These are phyloP conservation scores for Aureobasidium mangrovei DNA, from an alignment of 2,329 filamentous ascomycete species.

Conservation along the genomic window DNA sequence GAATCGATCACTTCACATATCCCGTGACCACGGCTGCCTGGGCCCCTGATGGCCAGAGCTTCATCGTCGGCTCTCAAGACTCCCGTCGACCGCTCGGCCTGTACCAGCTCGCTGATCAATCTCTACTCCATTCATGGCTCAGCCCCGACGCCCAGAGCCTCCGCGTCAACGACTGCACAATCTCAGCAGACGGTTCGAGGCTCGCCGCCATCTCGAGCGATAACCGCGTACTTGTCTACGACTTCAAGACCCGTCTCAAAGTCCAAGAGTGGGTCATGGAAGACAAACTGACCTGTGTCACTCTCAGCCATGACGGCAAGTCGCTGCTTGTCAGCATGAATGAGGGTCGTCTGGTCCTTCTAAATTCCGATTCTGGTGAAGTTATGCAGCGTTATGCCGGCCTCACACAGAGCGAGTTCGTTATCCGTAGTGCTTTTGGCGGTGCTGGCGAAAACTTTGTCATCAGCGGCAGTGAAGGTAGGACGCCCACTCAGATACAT, in stretches of 20 bases:
- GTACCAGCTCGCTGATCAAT: slow-evolving; percentile 19
- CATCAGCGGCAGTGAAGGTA: slow-evolving; percentile 83
- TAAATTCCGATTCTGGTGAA: slow-evolving; percentile 65
- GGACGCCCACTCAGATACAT: not conserved
- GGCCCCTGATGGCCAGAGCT: slow-evolving; percentile 66
- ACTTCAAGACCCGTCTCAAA: slow-evolving; percentile 64
- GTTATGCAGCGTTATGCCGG: slow-evolving; percentile 65
- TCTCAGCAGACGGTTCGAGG: slow-evolving; percentile 70
- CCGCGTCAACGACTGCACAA: slow-evolving; percentile 74
- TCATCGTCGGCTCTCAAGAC: slow-evolving; percentile 73
- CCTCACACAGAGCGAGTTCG: slow-evolving; percentile 62
- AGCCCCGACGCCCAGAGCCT: slow-evolving; percentile 10
- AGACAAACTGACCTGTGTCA: slow-evolving; percentile 66
- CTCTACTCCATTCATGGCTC: slow-evolving; percentile 11
- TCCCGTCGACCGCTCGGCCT: slow-evolving; percentile 57
- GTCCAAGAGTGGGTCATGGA: slow-evolving; percentile 65
- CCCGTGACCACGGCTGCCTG: slow-evolving; percentile 87
- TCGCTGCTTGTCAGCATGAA: slow-evolving; percentile 75
- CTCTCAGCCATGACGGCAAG: slow-evolving; percentile 71
- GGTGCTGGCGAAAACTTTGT: slow-evolving; percentile 90
- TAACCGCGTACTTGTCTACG: slow-evolving; percentile 69
- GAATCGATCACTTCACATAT: slow-evolving; percentile 64
- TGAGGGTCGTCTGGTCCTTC: slow-evolving; percentile 65
- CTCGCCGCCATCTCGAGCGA: slow-evolving; percentile 69
- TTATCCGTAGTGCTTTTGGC: slow-evolving; percentile 78